A percentile compares a stretch with the other conserved stretches of the same genome.
These are phyloP conservation scores for Adansonia gregorii DNA, from an alignment of 441 rosid genomes.

Conservation along the genomic window DNA sequence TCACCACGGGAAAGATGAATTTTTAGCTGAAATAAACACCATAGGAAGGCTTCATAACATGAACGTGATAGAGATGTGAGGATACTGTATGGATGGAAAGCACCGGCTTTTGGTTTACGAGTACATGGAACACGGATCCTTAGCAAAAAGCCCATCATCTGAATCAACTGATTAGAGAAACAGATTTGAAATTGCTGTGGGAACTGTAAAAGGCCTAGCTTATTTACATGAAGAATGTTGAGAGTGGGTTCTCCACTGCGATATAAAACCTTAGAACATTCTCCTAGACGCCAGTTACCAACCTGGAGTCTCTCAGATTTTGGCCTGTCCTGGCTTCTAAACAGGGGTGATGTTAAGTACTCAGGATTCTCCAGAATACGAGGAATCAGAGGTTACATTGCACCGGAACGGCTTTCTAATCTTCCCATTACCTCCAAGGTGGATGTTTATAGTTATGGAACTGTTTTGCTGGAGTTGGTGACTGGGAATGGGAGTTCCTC, in stretches of 20 bases:
- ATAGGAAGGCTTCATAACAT: slow-evolving; percentile 41
- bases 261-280: background rate
- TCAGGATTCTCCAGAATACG: background rate
- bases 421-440: background rate
- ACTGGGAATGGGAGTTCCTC: background rate
- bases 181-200: background rate
- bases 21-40: slow-evolving; percentile 35
- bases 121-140: slow-evolving; percentile 33
- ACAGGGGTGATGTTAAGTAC: background rate
- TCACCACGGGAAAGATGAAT: slow-evolving; percentile 37
- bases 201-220: background rate
- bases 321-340: background rate
- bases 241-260: background rate
- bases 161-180: background rate
- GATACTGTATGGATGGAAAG: slow-evolving; percentile 38
- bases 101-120: slow-evolving; percentile 41
- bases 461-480: background rate
- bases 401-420: background rate
- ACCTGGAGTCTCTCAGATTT: background rate
- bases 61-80: slow-evolving; percentile 40
- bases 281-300: slow-evolving; percentile 5
- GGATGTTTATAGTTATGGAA: background rate
- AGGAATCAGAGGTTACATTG: slow-evolving; percentile 2
- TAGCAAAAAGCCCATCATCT: slow-evolving; percentile 18
- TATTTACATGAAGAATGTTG: background rate